phyloP scores from a whole-genome alignment of 331 rosid genomes.

The Ulmus americana region DNA sequence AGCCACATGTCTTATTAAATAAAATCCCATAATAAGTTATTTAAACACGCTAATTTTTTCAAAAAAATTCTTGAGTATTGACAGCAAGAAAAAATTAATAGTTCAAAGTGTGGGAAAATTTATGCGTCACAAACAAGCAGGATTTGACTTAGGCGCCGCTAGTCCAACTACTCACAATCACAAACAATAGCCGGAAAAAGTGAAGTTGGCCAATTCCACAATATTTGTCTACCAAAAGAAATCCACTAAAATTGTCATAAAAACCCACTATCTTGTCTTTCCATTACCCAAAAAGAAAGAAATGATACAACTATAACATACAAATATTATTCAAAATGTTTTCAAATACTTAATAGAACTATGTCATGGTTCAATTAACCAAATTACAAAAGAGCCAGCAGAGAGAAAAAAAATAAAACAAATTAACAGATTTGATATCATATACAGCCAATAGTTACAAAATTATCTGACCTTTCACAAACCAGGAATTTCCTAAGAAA shows the following conservation, averaged over 20 bases:
- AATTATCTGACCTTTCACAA: conserved; percentile 38
- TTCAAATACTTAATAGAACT: conserved; percentile 32
- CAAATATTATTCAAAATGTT: conserved; percentile 34
- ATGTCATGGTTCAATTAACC: conserved; percentile 30
- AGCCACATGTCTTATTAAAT: no score
- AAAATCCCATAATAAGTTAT: no score
- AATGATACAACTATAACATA: conserved; percentile 25
- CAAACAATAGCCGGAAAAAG: no score
- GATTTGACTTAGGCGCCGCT: no score
- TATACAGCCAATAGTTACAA: conserved; percentile 80
- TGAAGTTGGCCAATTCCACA: not conserved
- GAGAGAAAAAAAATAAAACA: conserved; percentile 2
- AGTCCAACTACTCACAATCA: no score
- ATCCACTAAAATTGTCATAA: not conserved
- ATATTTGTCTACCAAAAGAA: not conserved
- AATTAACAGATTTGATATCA: conserved; percentile 56
- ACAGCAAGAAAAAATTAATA: no score
- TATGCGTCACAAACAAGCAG: no score
- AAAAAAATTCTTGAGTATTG: no score
- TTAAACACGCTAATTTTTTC: no score
- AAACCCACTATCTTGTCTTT: not conserved
- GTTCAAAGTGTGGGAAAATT: no score
- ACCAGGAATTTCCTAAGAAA: conserved; percentile 40
- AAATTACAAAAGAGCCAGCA: conserved; percentile 32
- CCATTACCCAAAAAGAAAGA: not conserved